Evolutionary conservation across 352 stramenopile species (phyloP).

Genomic region (Globisporangium rhizosaccharum): DNA sequence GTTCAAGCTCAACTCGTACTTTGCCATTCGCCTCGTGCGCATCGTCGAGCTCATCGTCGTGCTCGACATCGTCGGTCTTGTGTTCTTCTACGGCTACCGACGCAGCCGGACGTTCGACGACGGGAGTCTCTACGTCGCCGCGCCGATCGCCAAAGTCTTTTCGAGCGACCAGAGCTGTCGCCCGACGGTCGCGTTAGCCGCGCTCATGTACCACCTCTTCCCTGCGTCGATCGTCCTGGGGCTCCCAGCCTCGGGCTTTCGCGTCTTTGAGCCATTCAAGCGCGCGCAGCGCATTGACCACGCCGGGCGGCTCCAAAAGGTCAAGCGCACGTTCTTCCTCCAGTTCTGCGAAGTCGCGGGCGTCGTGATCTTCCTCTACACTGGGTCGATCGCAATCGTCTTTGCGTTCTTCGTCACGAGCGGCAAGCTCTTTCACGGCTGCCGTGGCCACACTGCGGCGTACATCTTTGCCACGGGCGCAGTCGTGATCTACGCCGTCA

Average conservation of each 20-base stretch:
- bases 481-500: slow-evolving; percentile 48
- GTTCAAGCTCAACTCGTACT: slow-evolving; percentile 82
- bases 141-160: slow-evolving; percentile 37
- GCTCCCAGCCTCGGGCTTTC: slow-evolving; percentile 50
- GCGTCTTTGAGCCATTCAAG: slow-evolving; percentile 69
- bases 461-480: slow-evolving; percentile 46
- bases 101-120: slow-evolving; percentile 21
- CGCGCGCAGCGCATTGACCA: slow-evolving; percentile 47
- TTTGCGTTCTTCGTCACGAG: slow-evolving; percentile 52
- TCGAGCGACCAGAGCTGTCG: slow-evolving; percentile 40
- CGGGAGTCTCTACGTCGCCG: slow-evolving; percentile 38
- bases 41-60: slow-evolving; percentile 57
- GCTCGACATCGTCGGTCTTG: slow-evolving; percentile 46
- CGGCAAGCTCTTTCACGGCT: slow-evolving; percentile 48
- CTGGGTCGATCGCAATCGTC: slow-evolving; percentile 44
- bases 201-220: slow-evolving; percentile 61
- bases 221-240: slow-evolving; percentile 59
- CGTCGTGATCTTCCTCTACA: slow-evolving; percentile 42
- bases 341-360: slow-evolving; percentile 69
- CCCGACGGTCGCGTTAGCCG: slow-evolving; percentile 53
- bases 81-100: slow-evolving; percentile 58
- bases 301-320: slow-evolving; percentile 36
- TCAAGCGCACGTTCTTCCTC: slow-evolving; percentile 68
- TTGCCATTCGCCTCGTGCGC: slow-evolving; percentile 52
- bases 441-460: slow-evolving; percentile 29